Conservation (phyloP, 345 rosid genomes). For the Pseudoturritis turrita region DNA sequence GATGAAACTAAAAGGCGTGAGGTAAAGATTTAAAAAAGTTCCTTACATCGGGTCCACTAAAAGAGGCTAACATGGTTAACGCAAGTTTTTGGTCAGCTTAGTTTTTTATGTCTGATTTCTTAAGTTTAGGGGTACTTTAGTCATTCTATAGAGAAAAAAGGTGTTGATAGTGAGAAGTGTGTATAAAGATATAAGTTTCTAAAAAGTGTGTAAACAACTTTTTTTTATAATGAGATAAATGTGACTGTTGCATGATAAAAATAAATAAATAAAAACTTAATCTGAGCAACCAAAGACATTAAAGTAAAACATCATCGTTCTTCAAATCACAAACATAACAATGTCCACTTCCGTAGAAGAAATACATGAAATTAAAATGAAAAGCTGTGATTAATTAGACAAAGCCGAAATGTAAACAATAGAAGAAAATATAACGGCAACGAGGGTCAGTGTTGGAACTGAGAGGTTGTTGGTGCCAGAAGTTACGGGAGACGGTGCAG, state of each 20-base stretch:
- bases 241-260: background rate
- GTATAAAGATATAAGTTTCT: no score
- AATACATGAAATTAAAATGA: background rate
- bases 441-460: background rate
- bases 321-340: background rate
- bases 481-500: constrained; percentile 4
- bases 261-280: background rate
- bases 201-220: no score
- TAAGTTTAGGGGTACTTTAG: no score
- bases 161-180: no score
- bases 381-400: background rate
- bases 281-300: background rate
- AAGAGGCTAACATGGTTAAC: no score
- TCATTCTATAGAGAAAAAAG: no score
- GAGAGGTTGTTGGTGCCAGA: constrained; percentile 10
- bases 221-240: no score
- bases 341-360: background rate
- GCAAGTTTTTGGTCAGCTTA: no score
- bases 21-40: no score
- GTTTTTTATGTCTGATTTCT: no score
- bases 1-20: no score
- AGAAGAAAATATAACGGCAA: constrained; percentile 1
- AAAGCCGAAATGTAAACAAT: background rate
- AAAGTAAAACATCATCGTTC: background rate
- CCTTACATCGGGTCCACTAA: no score